Conservation (phyloP, 352 stramenopile species). For the Phytopythium cucurbitacearum region DNA sequence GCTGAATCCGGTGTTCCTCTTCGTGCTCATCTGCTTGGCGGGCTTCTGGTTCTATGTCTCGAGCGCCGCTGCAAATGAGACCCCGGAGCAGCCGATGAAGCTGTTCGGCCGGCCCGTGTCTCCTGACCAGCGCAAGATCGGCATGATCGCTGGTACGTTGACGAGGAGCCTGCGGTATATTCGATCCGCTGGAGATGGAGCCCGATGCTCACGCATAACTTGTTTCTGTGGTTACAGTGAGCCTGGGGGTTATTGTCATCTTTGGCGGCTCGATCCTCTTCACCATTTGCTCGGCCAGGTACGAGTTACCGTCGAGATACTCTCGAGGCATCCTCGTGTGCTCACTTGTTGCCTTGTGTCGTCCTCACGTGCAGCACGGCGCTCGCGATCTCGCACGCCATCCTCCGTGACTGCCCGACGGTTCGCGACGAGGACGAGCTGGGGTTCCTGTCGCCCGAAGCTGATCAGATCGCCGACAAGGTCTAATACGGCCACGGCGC, state of each 20-base stretch:
- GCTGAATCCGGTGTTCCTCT: conserved; percentile 85
- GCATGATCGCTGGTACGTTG: conserved; percentile 62
- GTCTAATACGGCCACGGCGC: conserved; percentile 31
- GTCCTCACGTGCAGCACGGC: conserved; percentile 30
- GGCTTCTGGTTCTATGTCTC: conserved; percentile 83
- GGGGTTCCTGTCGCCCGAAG: conserved; percentile 66
- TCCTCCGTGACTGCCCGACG: conserved; percentile 71
- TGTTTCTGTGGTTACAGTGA: conserved; percentile 34
- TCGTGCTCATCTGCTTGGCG: conserved; percentile 79
- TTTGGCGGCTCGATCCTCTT: conserved; percentile 87
- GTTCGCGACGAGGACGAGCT: conserved; percentile 79
- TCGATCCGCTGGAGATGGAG: too few species aligned
- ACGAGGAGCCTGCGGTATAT: neutral
- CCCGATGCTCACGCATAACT: too few species aligned
- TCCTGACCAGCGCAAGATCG: conserved; percentile 78
- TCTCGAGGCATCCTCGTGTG: neutral
- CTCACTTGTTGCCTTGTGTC: neutral
- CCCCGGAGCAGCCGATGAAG: conserved; percentile 66
- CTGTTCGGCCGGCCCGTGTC: conserved; percentile 66
- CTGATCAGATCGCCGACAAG: conserved; percentile 63
- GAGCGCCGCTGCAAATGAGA: conserved; percentile 61
- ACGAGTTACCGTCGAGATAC: conserved; percentile 1
- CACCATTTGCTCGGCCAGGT: conserved; percentile 83
- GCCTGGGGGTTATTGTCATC: conserved; percentile 66
- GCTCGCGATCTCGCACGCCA: conserved; percentile 72